phyloP scores from a whole-genome alignment of 805 yeast genomes.

The Cyberlindnera euphorbiiphila region DNA sequence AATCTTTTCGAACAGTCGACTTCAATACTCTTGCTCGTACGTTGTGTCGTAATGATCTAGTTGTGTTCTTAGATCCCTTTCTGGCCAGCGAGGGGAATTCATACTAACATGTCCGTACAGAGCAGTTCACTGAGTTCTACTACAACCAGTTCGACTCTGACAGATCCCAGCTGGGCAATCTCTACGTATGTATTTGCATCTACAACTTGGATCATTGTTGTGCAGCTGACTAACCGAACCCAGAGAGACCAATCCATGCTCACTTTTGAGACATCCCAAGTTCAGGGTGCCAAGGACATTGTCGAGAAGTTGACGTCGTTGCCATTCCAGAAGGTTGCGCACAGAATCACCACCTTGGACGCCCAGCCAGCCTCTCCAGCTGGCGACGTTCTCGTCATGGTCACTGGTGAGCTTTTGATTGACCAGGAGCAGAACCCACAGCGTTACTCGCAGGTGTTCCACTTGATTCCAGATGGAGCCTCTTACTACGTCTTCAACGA shows the following conservation, averaged over 20 bases:
- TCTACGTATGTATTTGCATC: slow-evolving; percentile 50
- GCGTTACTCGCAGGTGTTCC: slow-evolving; percentile 96
- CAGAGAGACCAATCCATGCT: slow-evolving; percentile 93
- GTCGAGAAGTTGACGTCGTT: slow-evolving; percentile 87
- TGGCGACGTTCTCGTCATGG: slow-evolving; percentile 94
- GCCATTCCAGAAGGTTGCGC: slow-evolving; percentile 91
- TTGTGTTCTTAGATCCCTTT: neutral
- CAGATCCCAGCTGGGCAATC: slow-evolving; percentile 86
- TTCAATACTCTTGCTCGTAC: slow-evolving; percentile 44
- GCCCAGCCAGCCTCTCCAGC: slow-evolving; percentile 96
- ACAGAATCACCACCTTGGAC: slow-evolving; percentile 90
- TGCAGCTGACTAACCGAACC: neutral
- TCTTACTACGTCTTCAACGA: slow-evolving; percentile 95
- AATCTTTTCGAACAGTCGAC: slow-evolving; percentile 34
- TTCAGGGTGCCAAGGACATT: slow-evolving; percentile 90
- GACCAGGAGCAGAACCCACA: slow-evolving; percentile 96
- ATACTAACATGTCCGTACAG: slow-evolving; percentile 23
- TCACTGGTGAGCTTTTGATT: slow-evolving; percentile 86
- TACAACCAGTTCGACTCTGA: slow-evolving; percentile 93
- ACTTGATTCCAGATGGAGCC: slow-evolving; percentile 86
- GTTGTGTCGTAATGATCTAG: slow-evolving; percentile 6
- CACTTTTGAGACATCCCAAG: slow-evolving; percentile 91
- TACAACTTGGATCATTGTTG: neutral
- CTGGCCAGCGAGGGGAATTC: too few relatives aligned
- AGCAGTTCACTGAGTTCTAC: slow-evolving; percentile 91